Evolutionary conservation across 208 protist genomes (phyloP).

Genomic region (Willaertia magna): DNA sequence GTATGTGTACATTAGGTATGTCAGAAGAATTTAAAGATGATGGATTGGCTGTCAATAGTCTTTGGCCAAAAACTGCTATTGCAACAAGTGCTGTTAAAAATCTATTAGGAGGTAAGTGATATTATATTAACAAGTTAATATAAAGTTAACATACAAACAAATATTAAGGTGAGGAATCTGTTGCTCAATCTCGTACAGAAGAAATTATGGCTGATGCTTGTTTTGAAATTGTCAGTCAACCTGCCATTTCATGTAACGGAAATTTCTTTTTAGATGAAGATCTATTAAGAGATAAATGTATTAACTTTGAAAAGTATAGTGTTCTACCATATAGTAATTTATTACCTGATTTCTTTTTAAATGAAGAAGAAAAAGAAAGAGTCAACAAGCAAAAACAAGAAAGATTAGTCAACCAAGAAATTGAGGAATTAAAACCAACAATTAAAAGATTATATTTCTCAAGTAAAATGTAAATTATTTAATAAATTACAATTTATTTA

Average conservation of each 20-base stretch:
- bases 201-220: constrained; percentile 44
- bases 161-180: constrained; percentile 9
- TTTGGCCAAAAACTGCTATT: constrained; percentile 47
- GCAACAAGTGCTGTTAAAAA: constrained; percentile 27
- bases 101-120: neutral
- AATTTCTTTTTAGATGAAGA: constrained; percentile 36
- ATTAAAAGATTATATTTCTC: too few species aligned
- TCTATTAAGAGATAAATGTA: neutral
- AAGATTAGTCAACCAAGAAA: too few species aligned
- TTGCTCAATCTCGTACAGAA: constrained; percentile 26
- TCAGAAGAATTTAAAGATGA: constrained; percentile 33
- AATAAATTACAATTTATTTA: too few species aligned
- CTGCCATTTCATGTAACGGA: constrained; percentile 11
- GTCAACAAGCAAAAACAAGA: neutral
- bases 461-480: too few species aligned
- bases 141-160: neutral
- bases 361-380: neutral
- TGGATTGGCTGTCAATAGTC: constrained; percentile 31
- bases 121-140: neutral
- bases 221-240: constrained; percentile 32
- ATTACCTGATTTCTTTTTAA: neutral
- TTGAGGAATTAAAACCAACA: too few species aligned
- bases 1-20: constrained; percentile 46
- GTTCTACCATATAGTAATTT: neutral
- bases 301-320: neutral